These are phyloP conservation scores for Metschnikowia reukaufii DNA, from an alignment of 805 yeast species.

Conservation along the genomic window DNA sequence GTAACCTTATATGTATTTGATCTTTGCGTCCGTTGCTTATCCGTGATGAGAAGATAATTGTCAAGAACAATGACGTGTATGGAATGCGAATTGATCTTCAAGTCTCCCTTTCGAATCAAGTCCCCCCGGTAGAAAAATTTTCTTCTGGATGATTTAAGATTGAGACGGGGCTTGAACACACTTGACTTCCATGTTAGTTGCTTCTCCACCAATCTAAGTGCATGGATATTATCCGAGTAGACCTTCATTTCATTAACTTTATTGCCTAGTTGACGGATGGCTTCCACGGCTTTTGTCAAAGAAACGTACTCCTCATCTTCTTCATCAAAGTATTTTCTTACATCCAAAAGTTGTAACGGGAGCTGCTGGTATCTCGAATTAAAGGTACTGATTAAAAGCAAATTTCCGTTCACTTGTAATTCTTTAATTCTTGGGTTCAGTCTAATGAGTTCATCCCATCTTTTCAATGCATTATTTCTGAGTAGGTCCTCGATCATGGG, in stretches of 20 bases:
- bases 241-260: slow-evolving; percentile 64
- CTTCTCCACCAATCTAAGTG: slow-evolving; percentile 51
- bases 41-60: slow-evolving; percentile 66
- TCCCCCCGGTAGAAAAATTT: slow-evolving; percentile 58
- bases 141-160: slow-evolving; percentile 48
- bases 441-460: slow-evolving; percentile 57
- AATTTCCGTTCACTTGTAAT: slow-evolving; percentile 40
- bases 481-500: slow-evolving; percentile 60
- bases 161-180: slow-evolving; percentile 42
- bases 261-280: slow-evolving; percentile 53
- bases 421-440: slow-evolving; percentile 51
- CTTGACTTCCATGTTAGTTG: slow-evolving; percentile 54
- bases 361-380: slow-evolving; percentile 49
- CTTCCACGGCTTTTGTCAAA: slow-evolving; percentile 52
- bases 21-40: slow-evolving; percentile 46
- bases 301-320: slow-evolving; percentile 52
- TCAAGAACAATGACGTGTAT: slow-evolving; percentile 62
- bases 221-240: slow-evolving; percentile 57
- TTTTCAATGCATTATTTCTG: slow-evolving; percentile 50
- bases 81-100: slow-evolving; percentile 56
- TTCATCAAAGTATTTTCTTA: slow-evolving; percentile 44
- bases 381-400: slow-evolving; percentile 43
- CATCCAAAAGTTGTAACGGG: slow-evolving; percentile 61
- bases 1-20: slow-evolving; percentile 36
- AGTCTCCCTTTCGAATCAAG: slow-evolving; percentile 60